Evolutionary conservation across 192 early-diverging fungal genomes (phyloP).

Genomic region (Coemansia sp.): DNA sequence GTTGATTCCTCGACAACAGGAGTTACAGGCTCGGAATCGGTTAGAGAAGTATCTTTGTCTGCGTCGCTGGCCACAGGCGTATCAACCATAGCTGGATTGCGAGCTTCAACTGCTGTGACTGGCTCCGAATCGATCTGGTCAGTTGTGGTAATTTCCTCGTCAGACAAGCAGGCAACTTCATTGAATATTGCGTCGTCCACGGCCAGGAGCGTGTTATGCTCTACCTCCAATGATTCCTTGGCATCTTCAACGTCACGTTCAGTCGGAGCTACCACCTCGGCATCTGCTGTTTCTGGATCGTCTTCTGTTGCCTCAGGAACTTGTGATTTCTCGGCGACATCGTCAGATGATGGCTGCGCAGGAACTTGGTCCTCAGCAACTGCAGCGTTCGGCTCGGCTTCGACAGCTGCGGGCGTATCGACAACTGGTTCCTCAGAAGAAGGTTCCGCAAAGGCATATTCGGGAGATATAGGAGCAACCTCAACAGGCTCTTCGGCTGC

Average conservation of each 20-base stretch:
- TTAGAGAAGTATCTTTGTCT: not conserved
- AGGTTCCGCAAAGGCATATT: not conserved
- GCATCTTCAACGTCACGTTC: not conserved
- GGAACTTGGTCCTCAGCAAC: conserved; percentile 11
- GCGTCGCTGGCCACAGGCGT: not conserved
- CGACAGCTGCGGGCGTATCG: conserved; percentile 1
- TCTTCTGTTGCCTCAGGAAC: not conserved
- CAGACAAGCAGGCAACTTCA: not conserved
- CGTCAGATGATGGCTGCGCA: not conserved
- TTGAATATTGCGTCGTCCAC: not conserved
- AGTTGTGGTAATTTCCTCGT: not conserved
- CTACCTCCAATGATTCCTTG: not conserved
- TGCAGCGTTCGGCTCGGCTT: not conserved
- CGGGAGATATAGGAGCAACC: not conserved
- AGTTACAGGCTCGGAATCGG: not conserved
- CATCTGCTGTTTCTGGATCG: no score
- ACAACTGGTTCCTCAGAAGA: conserved; percentile 1
- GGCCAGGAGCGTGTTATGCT: not conserved
- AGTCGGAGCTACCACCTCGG: no score
- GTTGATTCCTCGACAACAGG: not conserved
- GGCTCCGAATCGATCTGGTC: not conserved
- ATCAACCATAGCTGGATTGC: not conserved
- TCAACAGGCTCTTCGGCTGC: not conserved
- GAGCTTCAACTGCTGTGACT: not conserved
- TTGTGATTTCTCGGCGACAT: conserved; percentile 1